Conservation (phyloP, 2,329 filamentous ascomycete genomes). For the Apiospora arundinis region DNA sequence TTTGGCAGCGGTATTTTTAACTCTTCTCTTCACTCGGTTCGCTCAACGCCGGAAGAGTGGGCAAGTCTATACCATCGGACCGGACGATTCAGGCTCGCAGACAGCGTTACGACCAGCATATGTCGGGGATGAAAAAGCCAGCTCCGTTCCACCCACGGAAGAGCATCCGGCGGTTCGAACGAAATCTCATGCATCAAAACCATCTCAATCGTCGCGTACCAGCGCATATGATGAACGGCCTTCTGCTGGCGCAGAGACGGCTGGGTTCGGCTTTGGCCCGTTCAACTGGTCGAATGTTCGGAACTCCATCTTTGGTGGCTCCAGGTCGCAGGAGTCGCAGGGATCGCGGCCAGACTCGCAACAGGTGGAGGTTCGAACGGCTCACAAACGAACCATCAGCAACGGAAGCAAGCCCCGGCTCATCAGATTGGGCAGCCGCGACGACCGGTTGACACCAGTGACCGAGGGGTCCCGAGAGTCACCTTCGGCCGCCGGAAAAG, state of each 20-base stretch:
- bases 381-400: neutral
- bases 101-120: neutral
- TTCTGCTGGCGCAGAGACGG: neutral
- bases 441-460: neutral
- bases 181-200: neutral
- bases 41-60: neutral
- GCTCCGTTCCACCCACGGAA: neutral
- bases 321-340: neutral
- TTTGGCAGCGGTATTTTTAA: conserved; percentile 17
- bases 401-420: neutral
- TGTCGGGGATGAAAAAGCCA: neutral
- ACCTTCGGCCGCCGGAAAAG: neutral
- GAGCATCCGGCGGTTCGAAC: neutral
- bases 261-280: conserved; percentile 9
- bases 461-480: neutral
- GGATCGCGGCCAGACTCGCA: neutral
- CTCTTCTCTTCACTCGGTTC: neutral
- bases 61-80: neutral
- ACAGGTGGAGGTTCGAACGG: neutral
- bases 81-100: neutral
- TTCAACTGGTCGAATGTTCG: neutral
- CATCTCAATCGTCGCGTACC: neutral
- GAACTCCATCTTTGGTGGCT: neutral
- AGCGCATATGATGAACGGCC: conserved; percentile 3
- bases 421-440: neutral